Evolutionary conservation across 768 basidiomycete species (phyloP), one percentile per base, ranked within the genome.

Genomic region (Suillus bovinus): DNA sequence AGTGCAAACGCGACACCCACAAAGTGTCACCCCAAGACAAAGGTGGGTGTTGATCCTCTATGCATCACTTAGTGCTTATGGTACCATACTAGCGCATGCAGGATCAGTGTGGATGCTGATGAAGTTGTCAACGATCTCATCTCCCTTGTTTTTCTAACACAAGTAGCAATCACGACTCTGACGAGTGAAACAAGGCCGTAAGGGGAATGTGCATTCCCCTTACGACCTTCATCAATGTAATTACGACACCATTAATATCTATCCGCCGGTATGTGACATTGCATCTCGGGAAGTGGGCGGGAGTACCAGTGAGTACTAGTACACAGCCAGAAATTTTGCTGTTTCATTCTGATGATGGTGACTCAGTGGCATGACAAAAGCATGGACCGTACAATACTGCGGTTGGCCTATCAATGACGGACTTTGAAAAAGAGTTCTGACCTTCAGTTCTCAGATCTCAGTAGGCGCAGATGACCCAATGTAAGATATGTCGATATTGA

Each of bases 181-280:
- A 39, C 55, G 38, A 56, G 54, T 16, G 14, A 42, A 62, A 63
- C 52, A 55, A 63, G 24, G 17, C 54, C 60, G 11, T 42, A 44
- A 63, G 36, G 41, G 33, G 52, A 27, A 44, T 50, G 31, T 3
- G 13, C 20, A 33, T 52, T 33, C 50, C 50, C 50, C 50, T 52
- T 52, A 11, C 50, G 31, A 52, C 50, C 29, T 52, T n/a, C 50
- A 52, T 52, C 50, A 52, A 3, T 52, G 29, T n/a, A 31, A 27
- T 50, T 50, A 61, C 39, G 47, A 39, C 31, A 63, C 34, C 31
- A 39, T 39, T 49, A 59, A 47, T 62, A 50, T 60, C 59, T 63
- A 54, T 33, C 50, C 50, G 62, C 60, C 60, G 50, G 60, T 16
- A 36, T 54, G 17, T 31, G 33, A 29, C 27, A 50, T 50, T 50